These are phyloP conservation scores for Auriculariales sp. DNA, from an alignment of 768 basidiomycete genomes.

Conservation along the genomic window DNA sequence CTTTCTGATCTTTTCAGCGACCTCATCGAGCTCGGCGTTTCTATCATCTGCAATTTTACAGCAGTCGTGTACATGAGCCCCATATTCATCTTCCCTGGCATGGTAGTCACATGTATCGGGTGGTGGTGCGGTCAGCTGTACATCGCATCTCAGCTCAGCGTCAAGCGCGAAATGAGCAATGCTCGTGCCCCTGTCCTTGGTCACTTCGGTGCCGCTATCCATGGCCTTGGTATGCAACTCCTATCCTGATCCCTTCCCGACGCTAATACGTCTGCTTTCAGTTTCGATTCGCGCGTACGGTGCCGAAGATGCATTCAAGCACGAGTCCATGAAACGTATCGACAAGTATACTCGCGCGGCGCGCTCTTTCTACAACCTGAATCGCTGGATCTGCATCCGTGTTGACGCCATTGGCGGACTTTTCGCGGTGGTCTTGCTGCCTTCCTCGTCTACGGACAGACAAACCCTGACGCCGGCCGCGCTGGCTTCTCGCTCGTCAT, in stretches of 20 bases:
- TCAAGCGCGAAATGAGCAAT: constrained; percentile 43
- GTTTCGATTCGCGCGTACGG: constrained; percentile 52
- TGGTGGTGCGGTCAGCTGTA: constrained; percentile 33
- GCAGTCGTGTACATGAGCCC: constrained; percentile 32
- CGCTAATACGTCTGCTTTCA: constrained; percentile 4
- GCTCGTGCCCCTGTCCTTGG: constrained; percentile 33
- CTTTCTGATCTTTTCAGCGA: constrained; percentile 2
- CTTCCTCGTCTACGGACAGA: constrained; percentile 38
- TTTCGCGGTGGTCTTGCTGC: constrained; percentile 39
- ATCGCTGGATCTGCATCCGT: constrained; percentile 34
- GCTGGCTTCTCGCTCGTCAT: constrained; percentile 26
- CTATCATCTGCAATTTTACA: constrained; percentile 27
- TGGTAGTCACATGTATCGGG: constrained; percentile 27
- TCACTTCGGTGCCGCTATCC: constrained; percentile 41
- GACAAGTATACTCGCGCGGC: constrained; percentile 35
- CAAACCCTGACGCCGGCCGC: constrained; percentile 25
- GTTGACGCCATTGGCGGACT: constrained; percentile 46
- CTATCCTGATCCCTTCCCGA: not conserved
- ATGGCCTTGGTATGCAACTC: constrained; percentile 30
- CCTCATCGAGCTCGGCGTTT: constrained; percentile 17
- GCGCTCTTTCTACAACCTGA: constrained; percentile 37
- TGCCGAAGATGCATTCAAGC: constrained; percentile 32
- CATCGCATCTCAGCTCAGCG: constrained; percentile 38
- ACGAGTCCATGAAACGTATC: constrained; percentile 33
- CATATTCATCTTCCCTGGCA: constrained; percentile 30